Evolutionary conservation across 306 rosid species (phyloP).

Genomic region (Datisca glomerata): DNA sequence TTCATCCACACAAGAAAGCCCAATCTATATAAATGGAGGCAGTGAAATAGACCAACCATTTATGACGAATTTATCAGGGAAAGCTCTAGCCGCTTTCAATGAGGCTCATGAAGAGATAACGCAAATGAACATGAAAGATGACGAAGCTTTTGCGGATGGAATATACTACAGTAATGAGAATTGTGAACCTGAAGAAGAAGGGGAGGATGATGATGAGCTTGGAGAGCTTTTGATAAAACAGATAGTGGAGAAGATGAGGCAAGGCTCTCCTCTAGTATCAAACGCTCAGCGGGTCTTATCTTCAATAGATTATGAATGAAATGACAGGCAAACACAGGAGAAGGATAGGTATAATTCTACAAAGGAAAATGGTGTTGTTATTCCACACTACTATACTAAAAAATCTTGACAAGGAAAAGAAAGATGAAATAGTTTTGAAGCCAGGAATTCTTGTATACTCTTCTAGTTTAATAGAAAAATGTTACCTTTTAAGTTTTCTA

Average conservation of each 20-base stretch:
- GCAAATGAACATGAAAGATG: background rate
- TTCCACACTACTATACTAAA: too few species aligned
- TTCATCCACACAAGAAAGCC: background rate
- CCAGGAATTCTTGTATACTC: too few species aligned
- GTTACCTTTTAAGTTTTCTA: too few species aligned
- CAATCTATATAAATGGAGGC: background rate
- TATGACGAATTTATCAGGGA: background rate
- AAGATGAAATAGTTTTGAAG: conserved; percentile 3
- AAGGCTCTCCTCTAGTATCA: background rate
- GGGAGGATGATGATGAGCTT: conserved; percentile 6
- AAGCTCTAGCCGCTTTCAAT: background rate
- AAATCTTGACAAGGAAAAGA: background rate
- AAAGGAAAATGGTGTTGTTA: background rate
- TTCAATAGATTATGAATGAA: background rate
- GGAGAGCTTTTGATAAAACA: conserved; percentile 5
- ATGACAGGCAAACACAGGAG: background rate
- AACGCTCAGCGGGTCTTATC: background rate
- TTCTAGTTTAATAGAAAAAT: too few species aligned
- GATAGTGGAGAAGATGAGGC: conserved; percentile 1
- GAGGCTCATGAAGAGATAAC: conserved; percentile 1
- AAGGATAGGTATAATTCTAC: background rate
- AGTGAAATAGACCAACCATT: background rate
- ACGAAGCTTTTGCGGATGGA: too few species aligned
- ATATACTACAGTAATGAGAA: too few species aligned
- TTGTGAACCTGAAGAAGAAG: background rate